Evolutionary conservation across 805 yeast species (phyloP), one percentile per base, ranked within the genome.

Genomic region (Kazachstania africana): DNA sequence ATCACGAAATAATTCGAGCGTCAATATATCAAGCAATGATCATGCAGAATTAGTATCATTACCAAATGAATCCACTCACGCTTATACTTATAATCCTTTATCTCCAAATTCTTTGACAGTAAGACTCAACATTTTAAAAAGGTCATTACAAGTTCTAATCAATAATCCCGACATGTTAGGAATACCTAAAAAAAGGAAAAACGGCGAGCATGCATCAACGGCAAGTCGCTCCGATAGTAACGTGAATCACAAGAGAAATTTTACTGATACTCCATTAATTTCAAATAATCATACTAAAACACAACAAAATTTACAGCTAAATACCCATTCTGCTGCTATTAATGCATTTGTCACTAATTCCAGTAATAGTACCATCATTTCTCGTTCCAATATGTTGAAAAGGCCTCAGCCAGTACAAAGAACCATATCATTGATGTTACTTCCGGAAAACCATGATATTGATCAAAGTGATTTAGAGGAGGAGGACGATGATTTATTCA

Each of bases 71-170:
- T 78, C 88, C 12, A 70, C 88, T 2, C 84, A 78, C 48, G 78
- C 91, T 1, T 82, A 78, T 48, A 79, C 93, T 0, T 82, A 82
- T 50, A 82, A 88, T 2, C 80, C 78, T 33, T 58, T 81, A 34
- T 75, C 87, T 1, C 87, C 85, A 5, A 78, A 79, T 48, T 77
- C 91, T 1, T 53, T 82, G 35, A 82, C 87, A 0, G 67, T 79
- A 28, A 61, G 94, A 33, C 57, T 82, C 36, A 75, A 75, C 35
- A 84, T 80, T 4, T 59, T 82, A 42, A 79, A 75, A 46, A 58
- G 88, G 40, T 77, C 88, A 6, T 55, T 82, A 33, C 82, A 81
- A 50, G 74, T 81, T 21, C 56, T 82, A 27, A 59, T 75, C 30
- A 79, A 74, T 21, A 58, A 78, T 32, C 84, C 84, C 0, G 38